Evolutionary conservation across 108 stramenopile species (phyloP).

Genomic region (Tribonema minus): DNA sequence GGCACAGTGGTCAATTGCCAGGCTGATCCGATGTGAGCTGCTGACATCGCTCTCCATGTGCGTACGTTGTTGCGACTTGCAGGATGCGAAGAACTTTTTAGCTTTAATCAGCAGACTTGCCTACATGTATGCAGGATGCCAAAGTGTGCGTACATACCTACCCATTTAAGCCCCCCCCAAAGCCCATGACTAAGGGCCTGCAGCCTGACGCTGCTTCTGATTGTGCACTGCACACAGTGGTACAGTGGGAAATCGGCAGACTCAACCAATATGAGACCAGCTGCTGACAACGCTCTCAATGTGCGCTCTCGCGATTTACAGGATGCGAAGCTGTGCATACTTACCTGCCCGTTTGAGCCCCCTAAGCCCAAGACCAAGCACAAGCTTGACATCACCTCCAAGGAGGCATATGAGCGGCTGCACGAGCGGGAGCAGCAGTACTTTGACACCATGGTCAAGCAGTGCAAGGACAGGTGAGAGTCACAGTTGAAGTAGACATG

Average conservation of each 20-base stretch:
- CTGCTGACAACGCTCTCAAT: neutral
- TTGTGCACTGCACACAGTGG: too few relatives aligned
- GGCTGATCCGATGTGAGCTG: too few relatives aligned
- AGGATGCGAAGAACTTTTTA: too few relatives aligned
- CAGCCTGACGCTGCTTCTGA: too few relatives aligned
- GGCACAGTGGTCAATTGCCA: too few relatives aligned
- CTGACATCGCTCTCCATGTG: too few relatives aligned
- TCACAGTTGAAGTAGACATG: neutral
- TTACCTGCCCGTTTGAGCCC: slow-evolving; percentile 98
- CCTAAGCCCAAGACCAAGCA: slow-evolving; percentile 99
- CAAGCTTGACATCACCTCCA: slow-evolving; percentile 94
- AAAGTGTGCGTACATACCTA: neutral
- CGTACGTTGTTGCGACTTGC: too few relatives aligned
- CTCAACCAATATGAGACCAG: too few relatives aligned
- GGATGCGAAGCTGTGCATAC: slow-evolving; percentile 89
- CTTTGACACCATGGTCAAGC: slow-evolving; percentile 92
- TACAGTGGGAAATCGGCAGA: too few relatives aligned
- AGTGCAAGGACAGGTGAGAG: slow-evolving; percentile 80
- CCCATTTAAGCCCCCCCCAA: too few relatives aligned
- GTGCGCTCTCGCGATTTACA: slow-evolving; percentile 50
- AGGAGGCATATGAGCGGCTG: slow-evolving; percentile 89
- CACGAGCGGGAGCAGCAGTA: slow-evolving; percentile 92
- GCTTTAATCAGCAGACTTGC: neutral
- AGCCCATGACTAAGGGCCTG: too few relatives aligned
- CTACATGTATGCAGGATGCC: neutral